Percentiles rank a stretch among this genome's conserved stretches.
phyloP scores from a whole-genome alignment of 2,329 filamentous ascomycete genomes.

The Phaeosphaeria sp. region DNA sequence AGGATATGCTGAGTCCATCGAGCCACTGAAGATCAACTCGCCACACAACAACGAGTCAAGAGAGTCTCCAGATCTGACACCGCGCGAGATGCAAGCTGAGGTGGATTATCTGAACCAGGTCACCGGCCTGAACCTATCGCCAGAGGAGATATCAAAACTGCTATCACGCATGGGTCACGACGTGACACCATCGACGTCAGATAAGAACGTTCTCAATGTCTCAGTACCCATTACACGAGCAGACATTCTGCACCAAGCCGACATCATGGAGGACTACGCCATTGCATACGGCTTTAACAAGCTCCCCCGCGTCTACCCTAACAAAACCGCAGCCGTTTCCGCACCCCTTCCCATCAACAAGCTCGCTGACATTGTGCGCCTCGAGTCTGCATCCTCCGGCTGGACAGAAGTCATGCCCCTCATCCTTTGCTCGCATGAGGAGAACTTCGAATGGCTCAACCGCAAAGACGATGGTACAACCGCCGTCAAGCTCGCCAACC shows the following conservation, averaged over 20 bases:
- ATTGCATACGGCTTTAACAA: conserved; percentile 98
- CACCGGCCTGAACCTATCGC: conserved; percentile 79
- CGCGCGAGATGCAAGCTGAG: conserved; percentile 79
- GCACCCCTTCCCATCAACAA: conserved; percentile 93
- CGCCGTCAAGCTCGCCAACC: conserved; percentile 86
- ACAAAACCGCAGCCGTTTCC: conserved; percentile 84
- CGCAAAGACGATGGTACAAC: conserved; percentile 84
- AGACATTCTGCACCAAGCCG: conserved; percentile 93
- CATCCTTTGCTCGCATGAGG: conserved; percentile 95
- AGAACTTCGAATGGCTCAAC: conserved; percentile 97
- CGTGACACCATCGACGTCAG: conserved; percentile 75
- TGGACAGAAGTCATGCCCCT: conserved; percentile 97
- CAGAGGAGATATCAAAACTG: conserved; percentile 77
- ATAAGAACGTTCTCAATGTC: conserved; percentile 76
- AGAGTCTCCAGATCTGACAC: conserved; percentile 79
- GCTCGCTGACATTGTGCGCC: conserved; percentile 86
- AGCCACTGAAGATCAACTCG: conserved; percentile 91
- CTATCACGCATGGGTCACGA: conserved; percentile 87
- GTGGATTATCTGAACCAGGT: conserved; percentile 94
- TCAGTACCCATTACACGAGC: conserved; percentile 87
- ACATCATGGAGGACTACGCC: conserved; percentile 98
- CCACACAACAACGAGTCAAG: conserved; percentile 87
- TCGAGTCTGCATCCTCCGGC: conserved; percentile 89
- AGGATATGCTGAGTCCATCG: conserved; percentile 89
- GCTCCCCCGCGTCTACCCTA: conserved; percentile 84